These are phyloP conservation scores for Solanum raphanifolium DNA, from an alignment of 257 asterid genomes.

Conservation along the genomic window DNA sequence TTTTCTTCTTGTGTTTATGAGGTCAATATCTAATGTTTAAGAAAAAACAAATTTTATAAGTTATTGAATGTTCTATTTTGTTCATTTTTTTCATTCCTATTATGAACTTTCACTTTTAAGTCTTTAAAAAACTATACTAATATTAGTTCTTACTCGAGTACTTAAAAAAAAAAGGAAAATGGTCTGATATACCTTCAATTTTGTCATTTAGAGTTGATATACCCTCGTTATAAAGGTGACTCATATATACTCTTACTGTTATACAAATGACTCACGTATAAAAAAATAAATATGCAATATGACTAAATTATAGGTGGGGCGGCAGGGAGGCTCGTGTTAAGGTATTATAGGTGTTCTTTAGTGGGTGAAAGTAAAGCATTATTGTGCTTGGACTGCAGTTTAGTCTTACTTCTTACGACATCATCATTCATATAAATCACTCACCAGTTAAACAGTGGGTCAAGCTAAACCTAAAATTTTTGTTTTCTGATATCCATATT, in stretches of 20 bases:
- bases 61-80: background rate
- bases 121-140: no score
- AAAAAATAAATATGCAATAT: background rate
- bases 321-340: background rate
- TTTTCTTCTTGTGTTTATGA: background rate
- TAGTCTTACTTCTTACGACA: background rate
- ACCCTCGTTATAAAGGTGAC: no score
- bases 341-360: background rate
- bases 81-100: background rate
- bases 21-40: background rate
- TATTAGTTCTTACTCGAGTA: background rate
- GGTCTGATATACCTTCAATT: no score
- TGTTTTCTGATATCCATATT: accelerated
- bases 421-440: background rate
- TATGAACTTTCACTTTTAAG: background rate
- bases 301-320: background rate
- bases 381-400: background rate
- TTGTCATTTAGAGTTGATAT: no score
- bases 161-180: background rate
- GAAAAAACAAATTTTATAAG: background rate
- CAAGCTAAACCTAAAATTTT: background rate
- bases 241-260: no score
- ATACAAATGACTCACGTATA: accelerated
- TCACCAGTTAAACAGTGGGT: background rate
- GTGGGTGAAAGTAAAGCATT: background rate